Evolutionary conservation across 768 basidiomycete genomes (phyloP).

Genomic region (Mrakia hoshinonis): DNA sequence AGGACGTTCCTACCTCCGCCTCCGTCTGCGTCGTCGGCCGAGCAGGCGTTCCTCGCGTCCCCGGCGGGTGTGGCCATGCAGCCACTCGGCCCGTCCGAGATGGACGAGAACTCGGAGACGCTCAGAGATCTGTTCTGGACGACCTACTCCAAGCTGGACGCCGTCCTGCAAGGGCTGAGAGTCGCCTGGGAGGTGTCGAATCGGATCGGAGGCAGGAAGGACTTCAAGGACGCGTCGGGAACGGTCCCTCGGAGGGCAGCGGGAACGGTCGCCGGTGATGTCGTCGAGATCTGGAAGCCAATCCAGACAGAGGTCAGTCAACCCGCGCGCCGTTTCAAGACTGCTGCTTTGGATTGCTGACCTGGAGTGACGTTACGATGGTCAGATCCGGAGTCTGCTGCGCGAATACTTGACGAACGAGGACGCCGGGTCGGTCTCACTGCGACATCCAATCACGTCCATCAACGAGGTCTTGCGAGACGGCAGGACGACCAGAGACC

Average conservation of each 20-base stretch:
- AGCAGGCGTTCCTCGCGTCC: neutral
- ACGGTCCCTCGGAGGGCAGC: conserved; percentile 25
- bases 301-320: conserved; percentile 75
- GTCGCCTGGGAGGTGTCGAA: conserved; percentile 84
- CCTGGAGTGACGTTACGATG: too few relatives aligned
- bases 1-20: conserved; percentile 23
- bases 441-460: conserved; percentile 79
- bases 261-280: conserved; percentile 6
- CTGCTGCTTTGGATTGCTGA: too few relatives aligned
- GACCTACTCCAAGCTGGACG: conserved; percentile 86
- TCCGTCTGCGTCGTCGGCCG: neutral
- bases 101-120: conserved; percentile 71
- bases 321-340: too few relatives aligned
- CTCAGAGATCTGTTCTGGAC: conserved; percentile 94
- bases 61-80: neutral
- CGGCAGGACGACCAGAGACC: conserved; percentile 61
- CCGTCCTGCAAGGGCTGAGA: conserved; percentile 80
- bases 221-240: conserved; percentile 79
- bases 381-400: conserved; percentile 69
- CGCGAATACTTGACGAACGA: conserved; percentile 89
- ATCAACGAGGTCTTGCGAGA: conserved; percentile 89
- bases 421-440: conserved; percentile 64
- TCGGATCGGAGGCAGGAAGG: conserved; percentile 83
- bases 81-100: conserved; percentile 37
- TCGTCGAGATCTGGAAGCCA: conserved; percentile 73